Evolutionary conservation across 129 eudicot species (phyloP).

Genomic region (Arctium minus): DNA sequence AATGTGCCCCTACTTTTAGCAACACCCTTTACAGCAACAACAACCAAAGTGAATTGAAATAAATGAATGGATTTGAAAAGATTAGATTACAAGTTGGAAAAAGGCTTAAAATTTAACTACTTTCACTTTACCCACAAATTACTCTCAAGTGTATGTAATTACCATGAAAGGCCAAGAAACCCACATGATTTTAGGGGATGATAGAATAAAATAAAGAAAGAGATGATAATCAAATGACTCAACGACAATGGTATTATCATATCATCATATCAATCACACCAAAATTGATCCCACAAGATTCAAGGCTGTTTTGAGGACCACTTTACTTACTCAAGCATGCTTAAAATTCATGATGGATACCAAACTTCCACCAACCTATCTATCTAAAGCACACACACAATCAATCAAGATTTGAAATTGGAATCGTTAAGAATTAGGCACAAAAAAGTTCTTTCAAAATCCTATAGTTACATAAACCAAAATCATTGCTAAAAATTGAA

Average conservation of each 20-base stretch:
- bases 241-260: slow-evolving; percentile 49
- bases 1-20: slow-evolving; percentile 25
- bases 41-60: background rate
- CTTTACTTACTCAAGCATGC: slow-evolving; percentile 17
- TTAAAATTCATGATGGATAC: slow-evolving; percentile 24
- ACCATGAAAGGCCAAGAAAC: slow-evolving; percentile 22
- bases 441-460: background rate
- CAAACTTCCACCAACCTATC: slow-evolving; percentile 44
- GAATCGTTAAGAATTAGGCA: slow-evolving; percentile 19
- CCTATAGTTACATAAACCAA: background rate
- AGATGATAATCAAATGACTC: slow-evolving; percentile 55
- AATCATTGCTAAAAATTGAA: background rate
- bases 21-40: slow-evolving; percentile 18
- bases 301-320: slow-evolving; percentile 42
- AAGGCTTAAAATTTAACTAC: slow-evolving; percentile 7
- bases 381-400: slow-evolving; percentile 12
- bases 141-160: background rate
- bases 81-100: background rate
- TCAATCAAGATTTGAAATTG: slow-evolving; percentile 8
- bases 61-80: background rate
- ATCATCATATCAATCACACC: slow-evolving; percentile 48
- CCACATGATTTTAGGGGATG: slow-evolving; percentile 21
- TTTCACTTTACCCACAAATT: background rate
- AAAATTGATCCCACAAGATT: slow-evolving; percentile 49
- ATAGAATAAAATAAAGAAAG: slow-evolving; percentile 10